Base-by-base conservation (phyloP, 2,329 filamentous ascomycete species). In the Setomelanomma holmii region DNA sequence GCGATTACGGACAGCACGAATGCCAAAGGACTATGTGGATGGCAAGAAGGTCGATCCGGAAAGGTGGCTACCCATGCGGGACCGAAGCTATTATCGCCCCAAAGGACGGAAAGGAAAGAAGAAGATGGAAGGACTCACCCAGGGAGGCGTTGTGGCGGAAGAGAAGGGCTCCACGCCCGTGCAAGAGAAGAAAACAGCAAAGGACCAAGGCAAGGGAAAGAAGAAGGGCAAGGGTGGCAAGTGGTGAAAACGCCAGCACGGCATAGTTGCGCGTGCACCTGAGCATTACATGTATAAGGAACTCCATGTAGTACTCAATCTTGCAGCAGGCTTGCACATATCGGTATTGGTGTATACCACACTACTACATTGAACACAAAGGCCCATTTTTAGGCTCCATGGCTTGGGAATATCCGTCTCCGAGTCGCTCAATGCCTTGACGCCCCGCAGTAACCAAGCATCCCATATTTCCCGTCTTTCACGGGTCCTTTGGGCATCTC, bases 51-150 rank as follows among this genome's bases (percentile, higher is more conserved):
- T 90, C 27, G 95, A 99, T 74, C 88, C 91, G 0, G 95, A 99
- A 76, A 84, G 95, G 57, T 99, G 95, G 95, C 77, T 99, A 54
- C 93, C 95, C 11, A 80, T 98, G 67, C 87, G 89, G 45, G 95
- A 99, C 73, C 84, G 95, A 51, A 95, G 90, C 64, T 90, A 86
- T 35, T 99, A 96, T 76, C 82, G 89, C 41, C 92, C 93, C 6
- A 96, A 95, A 79, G 92, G 92, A 5, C 92, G 89, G 80, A 96
- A 96, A 82, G 90, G 91, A 49, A 93, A 91, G 82, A 89, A 92
- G 82, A 89, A 89, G 77, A 66, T 73, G 58, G 75, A 77, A 64
- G 87, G 86, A 4, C 79, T 88, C 35, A 97, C 91, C 7, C 95
- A 98, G 74, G 95, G 95, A 55, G 93, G 93, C 42, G 78, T 88